Base-by-base conservation (phyloP, 2,329 filamentous ascomycete genomes). In the Pseudodiploospora longispora region DNA sequence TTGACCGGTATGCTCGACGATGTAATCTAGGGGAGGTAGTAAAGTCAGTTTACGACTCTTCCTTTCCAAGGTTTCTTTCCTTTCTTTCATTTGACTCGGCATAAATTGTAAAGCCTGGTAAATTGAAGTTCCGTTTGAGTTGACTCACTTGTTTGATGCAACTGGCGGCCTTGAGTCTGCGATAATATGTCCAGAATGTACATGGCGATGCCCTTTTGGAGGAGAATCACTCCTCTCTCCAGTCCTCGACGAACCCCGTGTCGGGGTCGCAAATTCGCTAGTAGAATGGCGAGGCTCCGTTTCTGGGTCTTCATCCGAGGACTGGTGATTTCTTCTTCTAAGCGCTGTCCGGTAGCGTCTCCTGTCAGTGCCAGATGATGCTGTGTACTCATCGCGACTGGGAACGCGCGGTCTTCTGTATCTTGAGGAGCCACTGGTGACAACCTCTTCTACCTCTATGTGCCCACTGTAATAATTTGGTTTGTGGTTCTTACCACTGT, bases 151-250 rank as follows among this genome's bases (percentile, higher is more conserved):
- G 46, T 58, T 56, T 6, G 61, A 62, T 6, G 61, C 50, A 5
- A 64, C 50, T 4, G 62, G 62, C 6, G 63, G 63, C 7, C 63
- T 55, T 36, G 63, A 61, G 36, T 55, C 53, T 36, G 61, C 61
- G 42, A 65, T 60, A 6, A 64, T 53, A 45, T 59, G 59, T 2
- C 10, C n/a, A 10, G 54, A 40, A 2, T 55, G 50, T 33, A 57
- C 51, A 36, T 49, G 48, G 6, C 50, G 55, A 6, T 55, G 52
- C 38, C 51, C 55, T 31, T 55, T 53, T 38, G 55, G 59, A 34
- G 59, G 57, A 3, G 56, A 55, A 10, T 57, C 54, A 46, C 60
- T 64, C 10, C 52, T 50, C 30, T 59, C 55, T 10, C 54, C 52
- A 41, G 60, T 59, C 27, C 57, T 50, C 19, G 55, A 52, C 27